Evolutionary conservation across 2,329 filamentous ascomycete genomes (phyloP), one percentile per base, ranked within the genome.

Genomic region (Ophiostoma ulmi): DNA sequence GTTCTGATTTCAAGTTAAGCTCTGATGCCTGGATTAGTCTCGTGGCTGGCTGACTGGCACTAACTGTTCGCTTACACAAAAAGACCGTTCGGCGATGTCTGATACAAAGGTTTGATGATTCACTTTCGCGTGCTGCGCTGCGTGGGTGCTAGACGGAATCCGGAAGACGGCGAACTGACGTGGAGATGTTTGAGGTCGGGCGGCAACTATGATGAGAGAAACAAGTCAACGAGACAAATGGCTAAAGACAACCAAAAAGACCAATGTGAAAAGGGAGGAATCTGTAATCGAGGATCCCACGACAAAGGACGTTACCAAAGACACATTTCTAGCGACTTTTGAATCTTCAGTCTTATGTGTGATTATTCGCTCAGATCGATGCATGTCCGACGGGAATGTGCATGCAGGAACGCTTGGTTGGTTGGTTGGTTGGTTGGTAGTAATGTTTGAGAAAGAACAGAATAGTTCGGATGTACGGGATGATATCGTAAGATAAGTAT

Each of bases 71-170:
- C 55, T 63, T 63, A 20, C 13, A 26, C 58, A 63, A 20, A 63
- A 63, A 63, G 26, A 63, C 58, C 26, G 58, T 63, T 63, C 26
- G 58, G 58, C 58, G 58, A 63, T 63, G 58, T 63, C 58, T 35
- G 58, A 35, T 35, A 63, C 26, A 31, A 14, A 26, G n/a, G 11
- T 14, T 6, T 35, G 58, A 31, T 63, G 58, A 63, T 63, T 31
- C 58, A 63, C 58, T 17, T 63, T 8, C 55, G 55, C 55, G 55
- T 61, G 55, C 52, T 58, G 52, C n/a, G 52, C 52, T 55, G 48
- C 48, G 17, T 55, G 48, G n/a, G 11, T 55, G 48, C 55, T 61
- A 61, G 26, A 35, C 58, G 58, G 58, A 63, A 63, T 63, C 26
- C 58, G 26, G 58, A 17, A 35, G 58, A 63, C 58, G 58, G 58